Evolutionary conservation across 2,329 filamentous ascomycete genomes (phyloP).

Genomic region (Dactylonectria macrodidyma): DNA sequence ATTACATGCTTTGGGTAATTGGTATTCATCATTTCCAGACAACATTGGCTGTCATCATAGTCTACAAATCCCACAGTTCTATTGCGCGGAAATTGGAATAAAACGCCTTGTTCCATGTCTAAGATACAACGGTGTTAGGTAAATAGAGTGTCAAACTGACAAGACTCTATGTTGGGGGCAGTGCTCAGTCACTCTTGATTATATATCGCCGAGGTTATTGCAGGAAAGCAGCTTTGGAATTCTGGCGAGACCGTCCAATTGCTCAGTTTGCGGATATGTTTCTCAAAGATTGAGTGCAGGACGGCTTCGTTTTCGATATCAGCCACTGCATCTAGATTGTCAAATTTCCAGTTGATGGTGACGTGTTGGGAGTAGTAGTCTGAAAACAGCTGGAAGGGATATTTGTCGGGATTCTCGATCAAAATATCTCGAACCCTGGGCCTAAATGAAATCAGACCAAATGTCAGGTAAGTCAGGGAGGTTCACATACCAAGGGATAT

Average conservation of each 20-base stretch:
- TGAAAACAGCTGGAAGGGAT: background rate
- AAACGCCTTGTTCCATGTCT: no score
- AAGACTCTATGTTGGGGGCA: no score
- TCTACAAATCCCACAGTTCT: no score
- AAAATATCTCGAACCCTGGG: slow-evolving; percentile 7
- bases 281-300: slow-evolving; percentile 14
- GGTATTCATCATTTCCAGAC: no score
- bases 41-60: no score
- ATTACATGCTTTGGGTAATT: no score
- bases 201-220: background rate
- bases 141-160: background rate
- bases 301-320: background rate
- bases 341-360: slow-evolving; percentile 3
- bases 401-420: background rate
- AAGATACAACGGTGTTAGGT: background rate
- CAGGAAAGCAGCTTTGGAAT: background rate
- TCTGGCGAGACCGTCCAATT: slow-evolving; percentile 4
- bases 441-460: background rate
- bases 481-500: slow-evolving; percentile 6
- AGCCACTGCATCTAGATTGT: slow-evolving; percentile 11
- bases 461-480: background rate
- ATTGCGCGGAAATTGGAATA: no score
- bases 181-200: background rate
- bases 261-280: slow-evolving; percentile 7
- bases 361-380: background rate